These are phyloP conservation scores for Hymenoscyphus scutula DNA, from an alignment of 2,329 filamentous ascomycete genomes.

Conservation along the genomic window DNA sequence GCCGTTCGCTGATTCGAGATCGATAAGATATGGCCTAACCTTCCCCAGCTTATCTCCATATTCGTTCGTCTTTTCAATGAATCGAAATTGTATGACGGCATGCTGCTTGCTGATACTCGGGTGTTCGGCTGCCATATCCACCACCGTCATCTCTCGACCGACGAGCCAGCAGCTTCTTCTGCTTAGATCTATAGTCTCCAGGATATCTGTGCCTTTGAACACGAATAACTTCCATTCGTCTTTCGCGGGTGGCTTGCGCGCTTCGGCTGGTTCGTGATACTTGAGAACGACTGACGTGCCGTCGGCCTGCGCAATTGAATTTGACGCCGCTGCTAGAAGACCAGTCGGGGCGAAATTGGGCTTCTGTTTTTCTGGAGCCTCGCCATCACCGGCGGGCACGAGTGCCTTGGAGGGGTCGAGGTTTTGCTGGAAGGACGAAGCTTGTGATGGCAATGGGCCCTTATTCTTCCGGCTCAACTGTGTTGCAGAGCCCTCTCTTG, in stretches of 20 bases:
- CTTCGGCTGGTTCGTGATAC: constrained; percentile 93
- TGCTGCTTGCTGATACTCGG: constrained; percentile 95
- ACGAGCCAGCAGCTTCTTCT: constrained; percentile 86
- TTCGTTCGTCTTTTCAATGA: constrained; percentile 79
- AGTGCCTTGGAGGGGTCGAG: constrained; percentile 39
- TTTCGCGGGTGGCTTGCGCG: constrained; percentile 76
- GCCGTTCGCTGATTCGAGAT: constrained; percentile 90
- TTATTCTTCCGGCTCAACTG: constrained; percentile 30
- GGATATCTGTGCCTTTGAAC: constrained; percentile 78
- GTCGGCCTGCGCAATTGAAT: constrained; percentile 67
- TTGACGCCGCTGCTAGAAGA: constrained; percentile 81
- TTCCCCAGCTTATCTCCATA: constrained; percentile 78
- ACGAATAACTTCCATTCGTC: constrained; percentile 88
- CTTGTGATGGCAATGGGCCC: constrained; percentile 59
- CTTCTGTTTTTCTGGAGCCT: constrained; percentile 71
- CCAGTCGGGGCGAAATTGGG: constrained; percentile 84
- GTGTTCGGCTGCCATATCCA: constrained; percentile 82
- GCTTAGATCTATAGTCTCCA: constrained; percentile 78
- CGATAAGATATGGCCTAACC: constrained; percentile 85
- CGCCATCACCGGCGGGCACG: constrained; percentile 38
- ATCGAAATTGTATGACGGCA: constrained; percentile 89
- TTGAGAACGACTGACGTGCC: constrained; percentile 80
- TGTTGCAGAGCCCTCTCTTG: constrained; percentile 25
- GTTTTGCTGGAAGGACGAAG: constrained; percentile 56
- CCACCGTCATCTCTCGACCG: constrained; percentile 75